phyloP scores from a whole-genome alignment of 2,329 filamentous ascomycete species.

The Chalaropsis thielavioides region DNA sequence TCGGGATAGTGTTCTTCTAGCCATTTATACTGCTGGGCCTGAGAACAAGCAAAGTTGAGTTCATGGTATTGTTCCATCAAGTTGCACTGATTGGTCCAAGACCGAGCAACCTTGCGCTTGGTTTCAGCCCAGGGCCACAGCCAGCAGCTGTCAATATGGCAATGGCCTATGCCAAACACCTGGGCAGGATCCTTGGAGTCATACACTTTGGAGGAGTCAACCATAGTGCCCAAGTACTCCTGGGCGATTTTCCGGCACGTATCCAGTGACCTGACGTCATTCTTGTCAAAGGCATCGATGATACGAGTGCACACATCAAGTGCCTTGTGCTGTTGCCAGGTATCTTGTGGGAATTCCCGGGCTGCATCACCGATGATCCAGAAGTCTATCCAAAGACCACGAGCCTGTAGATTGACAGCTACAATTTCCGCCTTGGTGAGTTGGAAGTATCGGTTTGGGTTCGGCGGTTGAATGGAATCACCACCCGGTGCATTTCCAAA shows the following conservation, averaged over 20 bases:
- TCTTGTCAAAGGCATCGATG: constrained; percentile 77
- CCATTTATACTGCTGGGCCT: constrained; percentile 98
- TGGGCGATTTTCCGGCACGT: constrained; percentile 70
- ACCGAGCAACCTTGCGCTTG: constrained; percentile 86
- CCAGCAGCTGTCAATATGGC: constrained; percentile 97
- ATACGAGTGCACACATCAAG: constrained; percentile 72
- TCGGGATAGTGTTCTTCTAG: constrained; percentile 77
- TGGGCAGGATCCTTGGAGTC: constrained; percentile 57
- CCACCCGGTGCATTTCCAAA: constrained; percentile 82
- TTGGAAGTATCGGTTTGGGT: constrained; percentile 67
- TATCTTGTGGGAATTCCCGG: constrained; percentile 74
- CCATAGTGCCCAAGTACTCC: constrained; percentile 64
- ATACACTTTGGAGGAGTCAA: constrained; percentile 77
- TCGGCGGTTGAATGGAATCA: constrained; percentile 75
- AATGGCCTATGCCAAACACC: constrained; percentile 84
- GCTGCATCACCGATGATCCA: constrained; percentile 94
- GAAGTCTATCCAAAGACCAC: constrained; percentile 76
- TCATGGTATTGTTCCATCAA: constrained; percentile 92
- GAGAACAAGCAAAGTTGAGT: constrained; percentile 79
- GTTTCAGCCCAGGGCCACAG: constrained; percentile 97
- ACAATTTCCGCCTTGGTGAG: constrained; percentile 71
- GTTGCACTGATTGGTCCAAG: constrained; percentile 94
- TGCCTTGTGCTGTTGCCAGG: constrained; percentile 79
- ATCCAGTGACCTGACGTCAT: constrained; percentile 61
- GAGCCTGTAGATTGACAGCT: constrained; percentile 72